Evolutionary conservation across 768 basidiomycete species (phyloP), one percentile per base, ranked within the genome.

Genomic region (Sarcomyxa edulis): DNA sequence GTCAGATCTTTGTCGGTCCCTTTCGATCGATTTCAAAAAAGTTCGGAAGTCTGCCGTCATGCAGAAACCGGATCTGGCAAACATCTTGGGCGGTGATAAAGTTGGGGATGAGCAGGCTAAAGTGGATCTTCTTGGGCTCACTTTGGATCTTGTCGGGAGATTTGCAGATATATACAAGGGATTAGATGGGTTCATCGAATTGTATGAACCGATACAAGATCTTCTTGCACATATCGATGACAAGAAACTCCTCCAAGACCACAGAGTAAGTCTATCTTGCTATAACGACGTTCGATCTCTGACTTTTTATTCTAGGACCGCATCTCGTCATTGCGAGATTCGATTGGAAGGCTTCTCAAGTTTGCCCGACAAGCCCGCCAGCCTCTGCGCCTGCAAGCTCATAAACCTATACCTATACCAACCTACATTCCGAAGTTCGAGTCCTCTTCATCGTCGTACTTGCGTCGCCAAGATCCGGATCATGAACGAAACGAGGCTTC

Each of bases 351-450:
- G 5, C 59, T 91, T 32, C 66, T 95, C 31, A 84, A 79, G 48
- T 88, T 94, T 52, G 66, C 89, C 1, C 65, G 58, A 8, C 75
- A 84, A 60, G 68, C 77, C 1, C 84, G 96, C 25, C 73, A 66
- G 37, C 91, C 96, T 1, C 78, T 99, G 20, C 65, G 60, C 2
- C 72, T 98, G 15, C 96, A 99, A 66, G 72, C 85, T 3, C 95
- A 98, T 68, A 96, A 94, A 58, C 89, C 93, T 0, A 95, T 98
- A 32, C 91, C 96, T 4, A 97, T 99, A 48, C 78, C 92, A 4
- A 77, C 92, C 0, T 93, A 90, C 60, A 73, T 91, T 18, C 96
- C 96, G 53, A 95, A 93, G 58, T 99, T 99, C 61, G 93, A 94
- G 51, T 61, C 69, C 7, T 69, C 72, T 2, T 75, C 75, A 1